Conservation (phyloP, 768 basidiomycete species). For the Paxillus rubicundulus region DNA sequence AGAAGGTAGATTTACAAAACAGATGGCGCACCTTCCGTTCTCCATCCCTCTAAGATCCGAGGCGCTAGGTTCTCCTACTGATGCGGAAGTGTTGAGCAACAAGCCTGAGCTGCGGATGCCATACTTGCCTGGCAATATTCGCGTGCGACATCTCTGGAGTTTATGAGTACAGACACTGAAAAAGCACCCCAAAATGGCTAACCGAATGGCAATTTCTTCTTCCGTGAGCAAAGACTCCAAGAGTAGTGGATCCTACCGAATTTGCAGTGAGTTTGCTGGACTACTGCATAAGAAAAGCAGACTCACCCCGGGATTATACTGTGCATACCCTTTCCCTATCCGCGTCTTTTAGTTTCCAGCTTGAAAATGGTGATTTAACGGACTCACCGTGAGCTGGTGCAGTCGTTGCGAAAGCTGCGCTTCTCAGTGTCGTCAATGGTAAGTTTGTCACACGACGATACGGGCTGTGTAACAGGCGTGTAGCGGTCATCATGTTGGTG, state of each 20-base stretch:
- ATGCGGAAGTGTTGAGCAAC: background rate
- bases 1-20: background rate
- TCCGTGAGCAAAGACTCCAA: slow-evolving; percentile 80
- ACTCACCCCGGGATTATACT: slow-evolving; percentile 24
- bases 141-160: slow-evolving; percentile 68
- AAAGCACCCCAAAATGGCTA: slow-evolving; percentile 12
- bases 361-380: background rate
- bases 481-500: slow-evolving; percentile 1
- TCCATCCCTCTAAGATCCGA: slow-evolving; percentile 85
- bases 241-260: slow-evolving; percentile 73
- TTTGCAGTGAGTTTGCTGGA: slow-evolving; percentile 5
- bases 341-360: background rate
- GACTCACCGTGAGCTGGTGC: slow-evolving; percentile 17
- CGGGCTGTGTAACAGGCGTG: slow-evolving; percentile 6
- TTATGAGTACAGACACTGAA: background rate
- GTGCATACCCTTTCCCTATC: slow-evolving; percentile 17
- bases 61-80: slow-evolving; percentile 76
- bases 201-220: slow-evolving; percentile 90
- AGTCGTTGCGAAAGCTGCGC: slow-evolving; percentile 19
- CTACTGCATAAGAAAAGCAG: background rate
- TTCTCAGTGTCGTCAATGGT: slow-evolving; percentile 7
- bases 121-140: slow-evolving; percentile 72
- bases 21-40: slow-evolving; percentile 69
- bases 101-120: background rate
- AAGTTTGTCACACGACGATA: slow-evolving; percentile 9